A percentile compares a stretch with the other conserved stretches of the same genome.
phyloP scores from a whole-genome alignment of 306 rosid species.

The Senna siamea region DNA sequence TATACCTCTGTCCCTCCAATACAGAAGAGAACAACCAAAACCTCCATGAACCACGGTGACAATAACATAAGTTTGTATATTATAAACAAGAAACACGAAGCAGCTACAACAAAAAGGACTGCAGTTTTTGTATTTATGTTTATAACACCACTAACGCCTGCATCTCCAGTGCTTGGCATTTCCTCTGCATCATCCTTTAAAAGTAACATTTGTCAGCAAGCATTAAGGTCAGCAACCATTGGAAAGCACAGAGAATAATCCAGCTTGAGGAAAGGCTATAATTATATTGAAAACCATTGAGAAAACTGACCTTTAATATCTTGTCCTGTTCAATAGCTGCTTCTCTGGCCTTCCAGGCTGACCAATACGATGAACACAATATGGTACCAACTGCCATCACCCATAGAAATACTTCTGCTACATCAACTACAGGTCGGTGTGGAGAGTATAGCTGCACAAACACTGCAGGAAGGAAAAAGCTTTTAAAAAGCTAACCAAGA shows the following conservation, averaged over 20 bases:
- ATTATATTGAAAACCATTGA: neutral
- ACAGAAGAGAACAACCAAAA: constrained; percentile 95
- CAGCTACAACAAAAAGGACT: constrained; percentile 75
- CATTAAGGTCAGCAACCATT: constrained; percentile 12
- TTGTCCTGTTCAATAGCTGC: constrained; percentile 73
- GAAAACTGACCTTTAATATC: constrained; percentile 65
- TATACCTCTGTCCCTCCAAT: constrained; percentile 92
- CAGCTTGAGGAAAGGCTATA: constrained; percentile 12
- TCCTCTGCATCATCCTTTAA: constrained; percentile 77
- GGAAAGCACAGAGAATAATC: constrained; percentile 16
- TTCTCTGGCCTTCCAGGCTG: constrained; percentile 89
- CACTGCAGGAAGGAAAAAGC: constrained; percentile 56
- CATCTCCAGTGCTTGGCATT: constrained; percentile 44
- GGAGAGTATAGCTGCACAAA: constrained; percentile 95
- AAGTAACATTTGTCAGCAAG: constrained; percentile 32
- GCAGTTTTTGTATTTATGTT: constrained; percentile 79
- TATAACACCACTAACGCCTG: constrained; percentile 58
- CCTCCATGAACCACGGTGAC: constrained; percentile 81
- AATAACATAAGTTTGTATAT: constrained; percentile 82
- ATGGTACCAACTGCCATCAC: constrained; percentile 91
- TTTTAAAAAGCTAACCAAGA: constrained; percentile 4
- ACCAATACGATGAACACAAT: constrained; percentile 94
- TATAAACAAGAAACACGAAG: constrained; percentile 85
- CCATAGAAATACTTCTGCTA: constrained; percentile 97
- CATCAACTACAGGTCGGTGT: constrained; percentile 74